These are phyloP conservation scores for Hypoxylon sp. DNA, from an alignment of 2,329 filamentous ascomycete genomes.

Conservation along the genomic window DNA sequence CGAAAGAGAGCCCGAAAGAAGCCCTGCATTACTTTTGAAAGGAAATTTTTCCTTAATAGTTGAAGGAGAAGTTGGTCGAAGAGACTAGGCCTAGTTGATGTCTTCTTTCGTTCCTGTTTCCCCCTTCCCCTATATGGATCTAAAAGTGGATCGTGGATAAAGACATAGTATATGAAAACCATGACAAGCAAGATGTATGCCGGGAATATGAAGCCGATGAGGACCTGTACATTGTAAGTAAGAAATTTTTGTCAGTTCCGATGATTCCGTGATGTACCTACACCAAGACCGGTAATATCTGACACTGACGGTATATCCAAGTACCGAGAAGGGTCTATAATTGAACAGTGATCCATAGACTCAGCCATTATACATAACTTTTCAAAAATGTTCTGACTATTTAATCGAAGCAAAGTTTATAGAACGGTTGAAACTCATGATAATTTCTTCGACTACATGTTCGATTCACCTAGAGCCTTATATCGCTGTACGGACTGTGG, in stretches of 20 bases:
- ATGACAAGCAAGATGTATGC: conserved; percentile 8
- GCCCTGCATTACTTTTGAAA: background rate
- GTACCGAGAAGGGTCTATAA: background rate
- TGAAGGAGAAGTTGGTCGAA: conserved; percentile 3
- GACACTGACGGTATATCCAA: background rate
- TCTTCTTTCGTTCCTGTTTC: background rate
- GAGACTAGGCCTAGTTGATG: background rate
- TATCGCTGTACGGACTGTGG: background rate
- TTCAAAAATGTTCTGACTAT: background rate
- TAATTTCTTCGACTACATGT: background rate
- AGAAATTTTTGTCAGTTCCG: background rate
- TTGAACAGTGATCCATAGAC: background rate
- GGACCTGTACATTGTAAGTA: background rate
- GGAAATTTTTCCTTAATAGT: background rate
- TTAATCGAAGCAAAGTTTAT: background rate
- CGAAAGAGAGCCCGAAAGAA: background rate
- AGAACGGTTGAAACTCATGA: background rate
- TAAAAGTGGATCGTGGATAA: conserved; percentile 3
- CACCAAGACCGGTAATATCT: conserved; percentile 8
- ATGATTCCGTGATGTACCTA: background rate
- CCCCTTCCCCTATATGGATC: background rate
- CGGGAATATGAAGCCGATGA: conserved; percentile 8
- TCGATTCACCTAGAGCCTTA: background rate
- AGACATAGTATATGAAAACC: conserved; percentile 1
- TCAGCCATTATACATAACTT: background rate